Evolutionary conservation across 176 grass and related monocot species (phyloP).

Genomic region (Alloteropsis semialata): DNA sequence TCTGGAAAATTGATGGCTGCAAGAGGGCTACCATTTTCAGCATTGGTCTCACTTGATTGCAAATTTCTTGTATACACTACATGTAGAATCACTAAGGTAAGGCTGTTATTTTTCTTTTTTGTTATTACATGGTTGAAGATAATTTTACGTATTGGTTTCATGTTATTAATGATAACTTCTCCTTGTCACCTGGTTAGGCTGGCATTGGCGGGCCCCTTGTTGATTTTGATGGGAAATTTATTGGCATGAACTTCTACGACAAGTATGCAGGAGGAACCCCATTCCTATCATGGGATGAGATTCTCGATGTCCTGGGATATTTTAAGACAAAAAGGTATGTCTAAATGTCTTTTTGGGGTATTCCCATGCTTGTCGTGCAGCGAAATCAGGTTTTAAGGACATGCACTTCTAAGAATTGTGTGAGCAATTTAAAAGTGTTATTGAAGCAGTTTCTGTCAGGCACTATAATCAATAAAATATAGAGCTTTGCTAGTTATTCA

Average conservation of each 20-base stretch:
- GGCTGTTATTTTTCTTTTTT: background rate
- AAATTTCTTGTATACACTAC: background rate
- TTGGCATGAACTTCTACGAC: conserved; percentile 16
- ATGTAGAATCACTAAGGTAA: background rate
- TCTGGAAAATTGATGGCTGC: background rate
- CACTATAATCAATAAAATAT: too few relatives aligned
- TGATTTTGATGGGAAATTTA: background rate
- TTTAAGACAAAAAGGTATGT: conserved; percentile 1
- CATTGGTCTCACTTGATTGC: background rate
- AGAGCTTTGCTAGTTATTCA: too few relatives aligned
- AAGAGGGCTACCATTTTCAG: background rate
- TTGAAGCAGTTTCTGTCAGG: too few relatives aligned
- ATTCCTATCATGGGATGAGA: background rate
- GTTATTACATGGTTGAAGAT: background rate
- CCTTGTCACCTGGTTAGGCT: background rate
- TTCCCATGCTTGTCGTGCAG: background rate
- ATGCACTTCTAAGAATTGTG: background rate
- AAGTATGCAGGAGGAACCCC: background rate
- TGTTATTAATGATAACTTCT: background rate
- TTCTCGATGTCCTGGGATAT: background rate
- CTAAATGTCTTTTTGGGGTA: background rate
- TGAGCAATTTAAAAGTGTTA: background rate
- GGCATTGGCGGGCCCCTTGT: conserved; percentile 2
- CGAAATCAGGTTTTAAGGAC: background rate
- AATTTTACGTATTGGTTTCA: background rate